A percentile compares a stretch with the other conserved stretches of the same genome.
Evolutionary conservation across 2,329 filamentous ascomycete species (phyloP).

Genomic region (Geosmithia morbida): DNA sequence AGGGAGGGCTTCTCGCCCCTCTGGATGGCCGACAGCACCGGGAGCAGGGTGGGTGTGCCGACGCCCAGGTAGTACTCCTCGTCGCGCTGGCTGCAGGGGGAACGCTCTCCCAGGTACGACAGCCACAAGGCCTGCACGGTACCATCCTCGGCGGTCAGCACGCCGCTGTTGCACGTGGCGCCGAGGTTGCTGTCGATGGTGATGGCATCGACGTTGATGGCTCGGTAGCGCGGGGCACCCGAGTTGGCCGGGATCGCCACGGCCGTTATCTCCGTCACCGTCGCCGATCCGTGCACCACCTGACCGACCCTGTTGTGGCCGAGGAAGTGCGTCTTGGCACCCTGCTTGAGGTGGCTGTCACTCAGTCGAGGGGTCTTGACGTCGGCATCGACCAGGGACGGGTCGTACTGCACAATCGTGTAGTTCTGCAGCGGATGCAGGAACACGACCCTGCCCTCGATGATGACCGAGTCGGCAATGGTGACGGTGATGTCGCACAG

Average conservation of each 20-base stretch:
- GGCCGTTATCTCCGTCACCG: constrained; percentile 92
- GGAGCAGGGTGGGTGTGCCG: constrained; percentile 74
- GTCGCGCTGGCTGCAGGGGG: constrained; percentile 64
- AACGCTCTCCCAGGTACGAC: constrained; percentile 87
- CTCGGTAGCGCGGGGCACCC: constrained; percentile 80
- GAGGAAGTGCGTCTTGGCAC: constrained; percentile 88
- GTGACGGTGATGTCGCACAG: constrained; percentile 93
- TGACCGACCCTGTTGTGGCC: constrained; percentile 96
- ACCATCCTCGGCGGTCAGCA: constrained; percentile 77
- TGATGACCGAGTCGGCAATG: constrained; percentile 90
- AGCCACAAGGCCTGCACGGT: constrained; percentile 93
- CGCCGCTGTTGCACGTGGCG: constrained; percentile 84
- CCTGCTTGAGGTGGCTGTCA: constrained; percentile 72
- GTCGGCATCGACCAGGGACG: constrained; percentile 80
- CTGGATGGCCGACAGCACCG: constrained; percentile 79
- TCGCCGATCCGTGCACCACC: constrained; percentile 86
- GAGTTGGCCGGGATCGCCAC: constrained; percentile 93
- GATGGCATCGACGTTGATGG: constrained; percentile 91
- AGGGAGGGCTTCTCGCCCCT: constrained; percentile 65
- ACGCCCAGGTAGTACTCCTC: constrained; percentile 94
- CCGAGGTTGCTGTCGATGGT: constrained; percentile 90
- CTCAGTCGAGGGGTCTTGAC: constrained; percentile 81
- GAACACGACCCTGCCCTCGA: constrained; percentile 89
- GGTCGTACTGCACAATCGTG: constrained; percentile 88
- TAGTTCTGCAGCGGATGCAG: constrained; percentile 96